Base-by-base conservation (phyloP, 495 filamentous ascomycete species). In the Penicillium cosmopolitanum region DNA sequence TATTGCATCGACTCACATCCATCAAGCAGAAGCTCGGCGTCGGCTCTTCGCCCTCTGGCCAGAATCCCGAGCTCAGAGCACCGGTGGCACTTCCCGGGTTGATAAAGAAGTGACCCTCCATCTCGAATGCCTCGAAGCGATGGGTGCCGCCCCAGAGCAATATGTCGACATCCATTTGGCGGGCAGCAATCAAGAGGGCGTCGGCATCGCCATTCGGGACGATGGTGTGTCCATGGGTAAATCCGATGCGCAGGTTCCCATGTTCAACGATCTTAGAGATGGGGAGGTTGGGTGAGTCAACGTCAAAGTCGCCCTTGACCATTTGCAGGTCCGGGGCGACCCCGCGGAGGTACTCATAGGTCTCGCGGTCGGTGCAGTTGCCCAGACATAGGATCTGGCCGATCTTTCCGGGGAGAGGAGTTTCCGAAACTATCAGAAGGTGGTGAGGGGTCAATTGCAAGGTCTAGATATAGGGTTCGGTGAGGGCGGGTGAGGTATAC, bases 41-140 rank as follows among this genome's bases (percentile, higher is more conserved):
- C 57, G 90, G 89, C 38, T 96, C 91, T 70, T 96, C 93, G 18
- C 83, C 87, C 16, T 87, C 85, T 51, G 75, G 81, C 82, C 79
- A 85, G 81, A 80, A 90, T 43, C 87, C 89, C 0, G 86, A 88
- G 44, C 85, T 88, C 69, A 92, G 84, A 1, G 93, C 93, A 11
- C 92, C 92, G 9, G 91, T 96, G 19, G 90, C 93, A 73, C 90
- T 96, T n/a, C 95, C 95, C 2, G 95, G 95, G 70, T 98, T 98
- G 44, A 98, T 88, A 75, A 98, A 98, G 80, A 98, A 98, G 73
- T 96, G 92, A 53, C 95, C 96, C 80, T 97, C 96, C 76, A 97
- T 87, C 80, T 98, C 96, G 69, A 96, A 98, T 31, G 96, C 96
- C 78, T 99, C 95, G 71, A 99, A 99, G 12, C 86, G 82, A 77